Evolutionary conservation across 805 yeast genomes (phyloP).

Genomic region (Candida namnaoensis): DNA sequence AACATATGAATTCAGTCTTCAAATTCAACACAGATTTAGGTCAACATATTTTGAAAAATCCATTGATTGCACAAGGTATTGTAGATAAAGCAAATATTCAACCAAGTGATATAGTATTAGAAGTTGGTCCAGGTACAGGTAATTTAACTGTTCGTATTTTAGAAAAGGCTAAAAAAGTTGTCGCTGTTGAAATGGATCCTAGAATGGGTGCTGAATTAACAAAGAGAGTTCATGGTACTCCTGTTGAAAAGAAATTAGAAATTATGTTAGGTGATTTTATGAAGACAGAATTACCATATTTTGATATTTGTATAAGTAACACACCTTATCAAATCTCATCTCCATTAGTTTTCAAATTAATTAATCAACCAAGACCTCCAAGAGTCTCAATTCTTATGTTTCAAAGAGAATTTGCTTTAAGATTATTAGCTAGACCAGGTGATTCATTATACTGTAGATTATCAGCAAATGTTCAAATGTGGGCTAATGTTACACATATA

Average conservation of each 20-base stretch:
- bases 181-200: conserved; percentile 99
- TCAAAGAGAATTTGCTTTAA: conserved; percentile 93
- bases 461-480: conserved; percentile 97
- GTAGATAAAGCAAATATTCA: conserved; percentile 92
- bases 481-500: conserved; percentile 98
- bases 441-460: conserved; percentile 86
- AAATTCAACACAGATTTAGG: conserved; percentile 96
- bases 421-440: conserved; percentile 94
- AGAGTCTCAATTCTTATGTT: conserved; percentile 94
- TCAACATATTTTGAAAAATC: conserved; percentile 94
- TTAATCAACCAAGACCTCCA: conserved; percentile 90
- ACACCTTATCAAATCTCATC: conserved; percentile 98
- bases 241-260: conserved; percentile 84
- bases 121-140: conserved; percentile 99
- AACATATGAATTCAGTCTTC: conserved; percentile 75
- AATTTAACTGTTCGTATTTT: conserved; percentile 87
- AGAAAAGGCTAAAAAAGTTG: conserved; percentile 88
- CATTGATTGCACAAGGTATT: conserved; percentile 94
- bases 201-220: conserved; percentile 98
- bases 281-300: conserved; percentile 90
- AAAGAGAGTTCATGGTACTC: conserved; percentile 96
- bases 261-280: conserved; percentile 92
- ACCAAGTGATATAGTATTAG: conserved; percentile 89
- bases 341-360: conserved; percentile 86
- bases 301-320: conserved; percentile 92